phyloP scores from a whole-genome alignment of 2,329 filamentous ascomycete species.

The Claviceps pazoutovae region DNA sequence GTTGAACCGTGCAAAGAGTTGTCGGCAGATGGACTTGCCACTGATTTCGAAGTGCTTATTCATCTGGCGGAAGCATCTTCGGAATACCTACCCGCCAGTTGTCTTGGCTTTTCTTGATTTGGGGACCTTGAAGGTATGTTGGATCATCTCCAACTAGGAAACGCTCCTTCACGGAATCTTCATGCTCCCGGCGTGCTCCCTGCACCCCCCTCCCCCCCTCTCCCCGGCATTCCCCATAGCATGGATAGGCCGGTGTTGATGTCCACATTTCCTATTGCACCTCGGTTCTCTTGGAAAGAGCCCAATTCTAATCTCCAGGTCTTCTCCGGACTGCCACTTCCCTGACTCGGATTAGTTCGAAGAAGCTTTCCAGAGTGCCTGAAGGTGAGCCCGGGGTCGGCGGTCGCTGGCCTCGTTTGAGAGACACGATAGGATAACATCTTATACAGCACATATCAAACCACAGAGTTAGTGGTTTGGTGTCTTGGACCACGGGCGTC shows the following conservation, averaged over 20 bases:
- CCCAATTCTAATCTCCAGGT: not conserved
- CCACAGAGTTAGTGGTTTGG: not conserved
- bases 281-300: not conserved
- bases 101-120: not conserved
- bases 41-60: not conserved
- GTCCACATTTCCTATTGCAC: not conserved
- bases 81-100: not conserved
- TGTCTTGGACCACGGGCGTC: not conserved
- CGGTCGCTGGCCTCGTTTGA: not conserved
- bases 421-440: not conserved
- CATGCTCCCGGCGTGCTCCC: not conserved
- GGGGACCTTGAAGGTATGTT: not conserved
- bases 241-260: not conserved
- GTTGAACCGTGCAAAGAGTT: not conserved
- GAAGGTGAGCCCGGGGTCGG: not conserved
- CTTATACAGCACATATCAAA: not conserved
- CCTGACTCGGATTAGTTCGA: slow-evolving; percentile 1
- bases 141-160: not conserved
- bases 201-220: not conserved
- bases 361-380: not conserved
- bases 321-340: not conserved
- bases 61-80: not conserved
- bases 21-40: not conserved
- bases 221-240: not conserved
- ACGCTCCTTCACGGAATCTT: slow-evolving; percentile 1